phyloP scores from a whole-genome alignment of 1,284 basidiomycete genomes.

The Kwoniella shivajii region DNA sequence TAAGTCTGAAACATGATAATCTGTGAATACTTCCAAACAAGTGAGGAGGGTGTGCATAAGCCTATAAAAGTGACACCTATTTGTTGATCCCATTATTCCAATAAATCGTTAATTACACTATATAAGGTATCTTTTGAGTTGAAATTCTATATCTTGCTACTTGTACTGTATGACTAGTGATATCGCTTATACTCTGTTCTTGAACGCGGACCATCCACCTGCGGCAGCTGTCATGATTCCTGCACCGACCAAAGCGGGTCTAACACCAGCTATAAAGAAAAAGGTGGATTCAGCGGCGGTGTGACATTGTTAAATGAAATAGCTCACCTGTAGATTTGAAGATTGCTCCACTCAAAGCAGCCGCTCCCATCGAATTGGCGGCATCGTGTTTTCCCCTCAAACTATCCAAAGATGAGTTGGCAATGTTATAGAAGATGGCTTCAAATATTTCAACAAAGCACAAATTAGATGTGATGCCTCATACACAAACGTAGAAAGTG shows the following conservation, averaged over 20 bases:
- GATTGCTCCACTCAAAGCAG: slow-evolving; percentile 83
- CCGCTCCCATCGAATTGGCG: slow-evolving; percentile 87
- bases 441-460: no score
- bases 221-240: slow-evolving; percentile 84
- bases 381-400: slow-evolving; percentile 90
- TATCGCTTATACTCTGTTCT: slow-evolving; percentile 60
- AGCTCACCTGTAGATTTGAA: slow-evolving; percentile 90
- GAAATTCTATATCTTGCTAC: not conserved
- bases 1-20: no score
- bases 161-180: not conserved
- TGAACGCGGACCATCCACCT: slow-evolving; percentile 88
- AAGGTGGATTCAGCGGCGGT: not conserved
- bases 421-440: slow-evolving; percentile 95
- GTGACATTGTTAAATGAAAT: no score
- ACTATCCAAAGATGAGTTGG: slow-evolving; percentile 91
- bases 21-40: no score
- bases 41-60: no score
- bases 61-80: no score
- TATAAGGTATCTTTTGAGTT: no score
- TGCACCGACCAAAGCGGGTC: slow-evolving; percentile 83
- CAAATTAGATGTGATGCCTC: no score
- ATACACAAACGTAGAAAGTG: not conserved
- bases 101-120: no score
- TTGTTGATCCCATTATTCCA: no score
- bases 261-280: slow-evolving; percentile 72